A percentile compares a stretch with the other conserved stretches of the same genome.
Conservation (phyloP, 257 asterid genomes). For the Capsicum pubescens region DNA sequence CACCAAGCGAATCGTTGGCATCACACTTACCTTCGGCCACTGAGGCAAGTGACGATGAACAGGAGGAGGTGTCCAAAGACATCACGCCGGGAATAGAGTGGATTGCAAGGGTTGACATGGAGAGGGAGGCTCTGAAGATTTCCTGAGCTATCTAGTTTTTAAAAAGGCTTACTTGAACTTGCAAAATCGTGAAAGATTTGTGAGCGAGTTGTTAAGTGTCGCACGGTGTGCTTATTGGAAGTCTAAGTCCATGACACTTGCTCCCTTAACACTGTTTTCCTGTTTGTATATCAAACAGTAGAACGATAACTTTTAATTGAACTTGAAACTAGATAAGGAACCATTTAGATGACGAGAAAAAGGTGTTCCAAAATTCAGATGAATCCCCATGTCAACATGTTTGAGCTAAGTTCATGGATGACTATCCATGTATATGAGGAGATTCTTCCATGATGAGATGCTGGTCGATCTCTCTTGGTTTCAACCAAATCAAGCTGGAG, state of each 20-base stretch:
- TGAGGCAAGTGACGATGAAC: too few species aligned
- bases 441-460: constrained; percentile 5
- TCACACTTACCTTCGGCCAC: too few species aligned
- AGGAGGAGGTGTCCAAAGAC: too few species aligned
- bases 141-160: too few species aligned
- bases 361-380: constrained; percentile 4
- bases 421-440: background rate
- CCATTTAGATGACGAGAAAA: background rate
- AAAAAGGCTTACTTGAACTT: too few species aligned
- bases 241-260: background rate
- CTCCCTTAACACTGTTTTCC: background rate
- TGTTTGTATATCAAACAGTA: background rate
- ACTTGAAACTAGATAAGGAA: constrained; percentile 2
- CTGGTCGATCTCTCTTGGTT: constrained; percentile 3
- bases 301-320: background rate
- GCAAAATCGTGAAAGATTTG: too few species aligned
- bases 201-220: too few species aligned
- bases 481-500: background rate
- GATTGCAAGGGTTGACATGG: too few species aligned
- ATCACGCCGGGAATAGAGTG: too few species aligned
- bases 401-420: constrained; percentile 19
- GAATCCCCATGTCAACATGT: background rate
- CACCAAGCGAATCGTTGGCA: too few species aligned
- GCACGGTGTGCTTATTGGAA: too few species aligned
- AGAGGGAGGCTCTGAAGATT: too few species aligned